Base-by-base conservation (phyloP, 768 basidiomycete genomes). In the Leccinellum albellum region DNA sequence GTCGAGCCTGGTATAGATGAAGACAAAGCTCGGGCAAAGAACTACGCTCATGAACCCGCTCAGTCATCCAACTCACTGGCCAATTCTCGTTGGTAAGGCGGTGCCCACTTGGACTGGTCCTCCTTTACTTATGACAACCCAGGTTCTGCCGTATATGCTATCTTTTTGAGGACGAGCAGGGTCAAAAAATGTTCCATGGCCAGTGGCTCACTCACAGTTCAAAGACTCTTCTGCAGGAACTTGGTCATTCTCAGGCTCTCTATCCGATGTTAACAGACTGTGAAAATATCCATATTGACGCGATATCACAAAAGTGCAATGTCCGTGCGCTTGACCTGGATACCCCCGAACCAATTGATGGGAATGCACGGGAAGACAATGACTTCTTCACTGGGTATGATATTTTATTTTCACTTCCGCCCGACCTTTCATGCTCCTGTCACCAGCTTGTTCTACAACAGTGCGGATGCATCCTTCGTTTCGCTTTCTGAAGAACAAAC, bases 131-230 rank as follows among this genome's bases (percentile, higher is more conserved):
- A 53, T 7, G 45, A 15, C 28, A 23, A 2, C n/a, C 23, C 24
- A 91, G 89, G 89, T 91, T 91, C 63, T 82, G 82, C 50, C 78
- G 75, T n/a, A 86, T 90, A 42, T 76, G 75, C 4, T 87, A 85
- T 61, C 80, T 91, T 55, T 86, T 79, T 58, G 80, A 85, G 52
- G 68, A 74, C 6, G 32, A 50, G 23, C 54, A 65, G 8, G 70
- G 61, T 10, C 61, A 61, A 53, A 85, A 83, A 64, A 78, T 75
- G 72, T 84, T 87, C 54, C 89, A 91, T 68, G 87, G 79, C 1
- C 85, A 87, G 55, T 91, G 89, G 89, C 77, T 83, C 55, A 72
- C 75, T 8, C 89, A 88, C 72, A 82, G 79, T 13, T 76, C 78
- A 20, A 83, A 85, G 61, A 89, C 86, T 0, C 61, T 87, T 10